Percentiles rank a stretch among this genome's conserved stretches.
Evolutionary conservation across 768 basidiomycete genomes (phyloP).

Genomic region (Suillus sp.): DNA sequence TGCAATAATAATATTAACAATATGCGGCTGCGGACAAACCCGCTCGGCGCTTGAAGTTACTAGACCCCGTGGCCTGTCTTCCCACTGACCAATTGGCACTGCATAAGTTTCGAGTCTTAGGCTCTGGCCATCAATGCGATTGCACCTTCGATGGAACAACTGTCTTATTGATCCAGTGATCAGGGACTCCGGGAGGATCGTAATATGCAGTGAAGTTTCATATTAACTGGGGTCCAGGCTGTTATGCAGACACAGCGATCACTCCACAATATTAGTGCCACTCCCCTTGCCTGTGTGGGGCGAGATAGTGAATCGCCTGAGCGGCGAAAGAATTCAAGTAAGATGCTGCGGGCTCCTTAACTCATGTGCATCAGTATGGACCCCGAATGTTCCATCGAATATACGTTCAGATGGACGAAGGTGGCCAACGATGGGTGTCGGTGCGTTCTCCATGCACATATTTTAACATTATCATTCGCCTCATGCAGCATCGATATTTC

Average conservation of each 20-base stretch:
- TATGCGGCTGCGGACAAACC: background rate
- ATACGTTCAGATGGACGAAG: conserved; percentile 37
- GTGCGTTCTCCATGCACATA: conserved; percentile 29
- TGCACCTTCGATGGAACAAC: background rate
- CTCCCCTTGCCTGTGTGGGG: background rate
- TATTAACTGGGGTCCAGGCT: background rate
- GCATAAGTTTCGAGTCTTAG: background rate
- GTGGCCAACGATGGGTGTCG: conserved; percentile 31
- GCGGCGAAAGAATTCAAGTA: conserved; percentile 41
- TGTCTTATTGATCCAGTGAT: background rate
- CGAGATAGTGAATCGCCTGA: conserved; percentile 37
- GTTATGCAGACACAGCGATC: background rate
- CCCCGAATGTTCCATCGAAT: background rate
- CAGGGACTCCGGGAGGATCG: background rate
- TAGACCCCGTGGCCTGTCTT: background rate
- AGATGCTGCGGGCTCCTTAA: conserved; percentile 36
- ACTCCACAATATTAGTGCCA: background rate
- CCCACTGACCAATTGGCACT: background rate
- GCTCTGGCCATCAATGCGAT: background rate
- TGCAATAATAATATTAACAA: background rate
- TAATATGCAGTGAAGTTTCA: background rate
- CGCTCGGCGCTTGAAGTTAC: background rate
- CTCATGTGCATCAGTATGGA: conserved; percentile 18
- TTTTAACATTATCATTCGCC: too few species aligned
- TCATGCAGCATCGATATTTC: conserved; percentile 32